Conservation (phyloP, 2,329 filamentous ascomycete genomes). For the Dactylellina sp. region DNA sequence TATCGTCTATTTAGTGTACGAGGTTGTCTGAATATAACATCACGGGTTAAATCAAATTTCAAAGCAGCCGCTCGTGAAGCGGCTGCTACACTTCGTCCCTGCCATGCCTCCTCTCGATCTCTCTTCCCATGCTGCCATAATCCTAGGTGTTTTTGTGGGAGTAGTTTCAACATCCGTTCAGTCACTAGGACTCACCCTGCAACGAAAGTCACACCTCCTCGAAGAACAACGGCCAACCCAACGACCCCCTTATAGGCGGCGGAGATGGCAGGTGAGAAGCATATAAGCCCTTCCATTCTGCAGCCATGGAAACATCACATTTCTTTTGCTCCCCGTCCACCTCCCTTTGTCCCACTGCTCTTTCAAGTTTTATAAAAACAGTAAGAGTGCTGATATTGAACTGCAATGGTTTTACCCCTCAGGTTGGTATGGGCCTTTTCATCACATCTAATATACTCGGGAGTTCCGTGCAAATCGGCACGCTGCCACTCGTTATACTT, state of each 20-base stretch:
- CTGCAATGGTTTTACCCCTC: slow-evolving; percentile 1
- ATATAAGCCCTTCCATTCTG: slow-evolving; percentile 60
- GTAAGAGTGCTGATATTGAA: slow-evolving; percentile 7
- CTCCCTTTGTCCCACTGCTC: no score
- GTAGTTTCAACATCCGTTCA: slow-evolving; percentile 93
- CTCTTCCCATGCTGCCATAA: slow-evolving; percentile 81
- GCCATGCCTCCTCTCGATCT: slow-evolving; percentile 81
- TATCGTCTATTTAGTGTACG: background rate
- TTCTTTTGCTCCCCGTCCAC: background rate
- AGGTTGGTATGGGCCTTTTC: slow-evolving; percentile 93
- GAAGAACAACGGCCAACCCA: slow-evolving; percentile 91
- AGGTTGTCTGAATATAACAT: background rate
- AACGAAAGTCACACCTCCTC: slow-evolving; percentile 97
- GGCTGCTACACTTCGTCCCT: slow-evolving; percentile 62
- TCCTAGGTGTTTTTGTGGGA: slow-evolving; percentile 91
- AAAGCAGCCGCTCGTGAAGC: slow-evolving; percentile 27
- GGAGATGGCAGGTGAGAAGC: slow-evolving; percentile 80
- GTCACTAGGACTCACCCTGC: slow-evolving; percentile 91
- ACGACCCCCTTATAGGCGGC: slow-evolving; percentile 86
- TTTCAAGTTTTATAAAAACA: background rate
- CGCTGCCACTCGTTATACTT: slow-evolving; percentile 89
- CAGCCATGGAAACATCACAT: background rate
- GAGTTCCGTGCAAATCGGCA: slow-evolving; percentile 97
- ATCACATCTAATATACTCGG: slow-evolving; percentile 92
- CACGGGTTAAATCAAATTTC: background rate